Conservation (phyloP, 179 eudicot genomes). For the Beta macrorhiza region DNA sequence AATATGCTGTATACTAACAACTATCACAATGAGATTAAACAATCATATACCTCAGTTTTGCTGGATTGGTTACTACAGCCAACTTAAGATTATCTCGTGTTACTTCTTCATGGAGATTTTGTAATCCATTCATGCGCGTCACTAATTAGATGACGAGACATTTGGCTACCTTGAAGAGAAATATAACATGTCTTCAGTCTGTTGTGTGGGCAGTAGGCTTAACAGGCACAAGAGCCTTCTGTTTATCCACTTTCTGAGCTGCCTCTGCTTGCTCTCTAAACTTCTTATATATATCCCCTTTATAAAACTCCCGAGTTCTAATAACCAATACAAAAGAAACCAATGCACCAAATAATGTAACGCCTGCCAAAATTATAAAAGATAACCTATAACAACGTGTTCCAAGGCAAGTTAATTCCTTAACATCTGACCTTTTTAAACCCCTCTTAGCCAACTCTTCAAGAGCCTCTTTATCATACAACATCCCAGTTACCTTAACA, state of each 20-base stretch:
- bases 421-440: conserved; percentile 39
- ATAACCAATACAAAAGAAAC: conserved; percentile 51
- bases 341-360: conserved; percentile 54
- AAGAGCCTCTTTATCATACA: conserved; percentile 52
- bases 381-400: conserved; percentile 48
- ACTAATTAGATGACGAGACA: too few species aligned
- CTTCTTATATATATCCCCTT: conserved; percentile 65
- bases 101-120: too few species aligned
- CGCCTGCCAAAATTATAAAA: conserved; percentile 47
- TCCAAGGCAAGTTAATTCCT: conserved; percentile 67
- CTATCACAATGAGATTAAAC: too few species aligned
- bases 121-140: too few species aligned
- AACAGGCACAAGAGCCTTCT: conserved; percentile 14
- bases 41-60: too few species aligned
- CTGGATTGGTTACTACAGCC: too few species aligned
- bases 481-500: conserved; percentile 52
- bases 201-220: neutral
- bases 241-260: conserved; percentile 18
- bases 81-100: too few species aligned
- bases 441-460: conserved; percentile 47
- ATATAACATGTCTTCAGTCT: neutral
- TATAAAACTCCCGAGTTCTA: conserved; percentile 60
- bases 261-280: conserved; percentile 43
- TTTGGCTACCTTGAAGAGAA: too few species aligned
- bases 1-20: too few species aligned